A percentile compares a stretch with the other conserved stretches of the same genome.
These are phyloP conservation scores for Acacia pycnantha DNA, from an alignment of 331 rosid species.

Conservation along the genomic window DNA sequence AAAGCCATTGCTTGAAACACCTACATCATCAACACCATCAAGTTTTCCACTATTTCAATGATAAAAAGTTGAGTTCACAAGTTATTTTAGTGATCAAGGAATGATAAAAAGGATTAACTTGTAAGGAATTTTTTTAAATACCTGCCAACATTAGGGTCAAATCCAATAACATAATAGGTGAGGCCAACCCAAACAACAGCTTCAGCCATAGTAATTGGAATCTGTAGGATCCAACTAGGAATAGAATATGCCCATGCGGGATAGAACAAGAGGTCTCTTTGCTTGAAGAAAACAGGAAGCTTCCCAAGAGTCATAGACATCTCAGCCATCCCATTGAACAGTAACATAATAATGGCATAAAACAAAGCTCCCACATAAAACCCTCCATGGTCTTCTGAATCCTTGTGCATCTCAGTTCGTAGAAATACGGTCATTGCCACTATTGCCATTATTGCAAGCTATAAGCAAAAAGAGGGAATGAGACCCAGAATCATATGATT, in stretches of 20 bases:
- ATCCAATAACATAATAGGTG: slow-evolving; percentile 55
- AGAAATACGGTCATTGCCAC: slow-evolving; percentile 32
- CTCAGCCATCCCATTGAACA: slow-evolving; percentile 76
- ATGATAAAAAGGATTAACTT: neutral
- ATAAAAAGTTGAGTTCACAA: neutral
- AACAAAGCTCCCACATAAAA: slow-evolving; percentile 61
- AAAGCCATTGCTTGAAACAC: slow-evolving; percentile 49
- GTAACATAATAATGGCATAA: slow-evolving; percentile 40
- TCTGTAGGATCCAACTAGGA: slow-evolving; percentile 55
- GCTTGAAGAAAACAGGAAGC: slow-evolving; percentile 86
- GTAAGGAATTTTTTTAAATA: neutral
- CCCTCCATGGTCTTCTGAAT: slow-evolving; percentile 45
- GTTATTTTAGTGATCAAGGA: neutral
- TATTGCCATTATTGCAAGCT: slow-evolving; percentile 29
- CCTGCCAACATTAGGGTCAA: slow-evolving; percentile 50
- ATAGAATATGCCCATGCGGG: slow-evolving; percentile 77
- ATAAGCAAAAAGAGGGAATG: neutral
- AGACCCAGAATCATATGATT: neutral
- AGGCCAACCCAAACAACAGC: slow-evolving; percentile 40
- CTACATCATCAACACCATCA: slow-evolving; percentile 28
- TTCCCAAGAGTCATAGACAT: slow-evolving; percentile 57
- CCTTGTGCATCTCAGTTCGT: slow-evolving; percentile 32
- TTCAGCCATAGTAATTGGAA: slow-evolving; percentile 47
- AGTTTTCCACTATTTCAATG: neutral
- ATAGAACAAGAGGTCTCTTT: slow-evolving; percentile 72